Base-by-base conservation (phyloP, 2,329 filamentous ascomycete genomes). In the Penicillium freii region DNA sequence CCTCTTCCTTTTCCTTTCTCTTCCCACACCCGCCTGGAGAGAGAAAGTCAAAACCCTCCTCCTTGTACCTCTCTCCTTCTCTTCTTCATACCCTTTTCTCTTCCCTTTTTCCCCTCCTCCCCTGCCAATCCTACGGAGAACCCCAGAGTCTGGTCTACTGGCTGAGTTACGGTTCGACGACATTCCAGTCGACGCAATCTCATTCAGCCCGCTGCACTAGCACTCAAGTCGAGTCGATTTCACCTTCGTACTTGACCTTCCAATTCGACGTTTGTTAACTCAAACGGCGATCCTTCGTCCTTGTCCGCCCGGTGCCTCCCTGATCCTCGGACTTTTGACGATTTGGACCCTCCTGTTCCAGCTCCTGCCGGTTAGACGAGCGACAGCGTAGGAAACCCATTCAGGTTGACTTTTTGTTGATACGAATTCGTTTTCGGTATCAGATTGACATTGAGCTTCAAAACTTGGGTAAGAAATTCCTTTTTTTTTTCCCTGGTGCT, bases 1-100 rank as follows among this genome's bases (percentile, higher is more conserved):
- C 56, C 60, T 63, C 61, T 54, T 54, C 62, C 63, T 64, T 61
- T 66, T 70, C 66, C 65, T 66, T 73, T 71, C 67, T 66, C 66
- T 66, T 69, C 62, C 69, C 72, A 74, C 72, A 75, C 69, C 71
- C 71, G 71, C 68, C 71, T 75, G 73, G 72, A 75, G 73, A 74
- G 73, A 74, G 73, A 75, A 68, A 62, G 58, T 58, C 45, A 65
- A 66, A 67, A 68, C 66, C 67, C 70, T 73, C 71, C 63, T 70
- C 66, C 67, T 66, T 69, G 68, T 71, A 71, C 70, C 64, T 65
- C 69, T 60, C 64, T 66, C 69, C 64, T 68, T 67, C 68, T 68
- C 66, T 66, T 69, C 65, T 63, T 70, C 61, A 62, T 62, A 62
- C 64, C 62, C 62, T 61, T 51, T 33, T 31, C 27, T 44, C 50